Base-by-base conservation (phyloP, 176 grass and related monocot genomes). In the Alopecurus myosuroides region DNA sequence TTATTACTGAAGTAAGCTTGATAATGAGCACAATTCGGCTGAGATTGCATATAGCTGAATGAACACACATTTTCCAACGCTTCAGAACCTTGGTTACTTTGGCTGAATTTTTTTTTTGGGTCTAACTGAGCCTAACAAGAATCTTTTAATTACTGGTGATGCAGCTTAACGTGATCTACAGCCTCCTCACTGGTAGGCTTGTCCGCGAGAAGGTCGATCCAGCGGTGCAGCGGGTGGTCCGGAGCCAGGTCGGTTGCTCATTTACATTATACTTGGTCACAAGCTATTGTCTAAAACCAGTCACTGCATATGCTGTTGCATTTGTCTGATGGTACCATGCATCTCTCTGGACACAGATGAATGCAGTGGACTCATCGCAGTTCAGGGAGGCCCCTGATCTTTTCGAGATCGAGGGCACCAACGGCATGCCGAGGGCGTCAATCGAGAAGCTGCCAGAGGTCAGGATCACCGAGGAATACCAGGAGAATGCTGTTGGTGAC, bases 141-240 rank as follows among this genome's bases (percentile, higher is more conserved):
- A 48, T 9, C 0, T 70, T 18, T 22, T 1, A 19, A 72, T 9
- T 11, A 11, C 29, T 36, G 13, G 26, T 2, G 35, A 68, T 86
- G 58, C 77, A 98, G 95, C 88, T 97, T 70, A 92, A 94, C 44
- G 94, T 97, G 70, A 88, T 97, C 79, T 92, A 86, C 64, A 97
- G 92, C 77, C 88, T 97, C 46, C 84, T 90, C 70, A 93, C 89
- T 9, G 95, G 95, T 22, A 94, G 92, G 88, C 85, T 97, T 44
- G 92, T 94, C 17, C 88, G 95, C 33, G 95, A 97, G 86, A 97
- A 97, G 82, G 95, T 97, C 18, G 91, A 88, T 45, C 92, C 95
- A 9, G 92, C 95, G 14, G 88, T 97, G 75, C 95, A 97, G 76
- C 70, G 91, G 48, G 95, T 94, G 44, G 95, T 97, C 13, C 86